Evolutionary conservation across 371 early-diverging fungal species (phyloP).

Genomic region (Mucor ambiguus): DNA sequence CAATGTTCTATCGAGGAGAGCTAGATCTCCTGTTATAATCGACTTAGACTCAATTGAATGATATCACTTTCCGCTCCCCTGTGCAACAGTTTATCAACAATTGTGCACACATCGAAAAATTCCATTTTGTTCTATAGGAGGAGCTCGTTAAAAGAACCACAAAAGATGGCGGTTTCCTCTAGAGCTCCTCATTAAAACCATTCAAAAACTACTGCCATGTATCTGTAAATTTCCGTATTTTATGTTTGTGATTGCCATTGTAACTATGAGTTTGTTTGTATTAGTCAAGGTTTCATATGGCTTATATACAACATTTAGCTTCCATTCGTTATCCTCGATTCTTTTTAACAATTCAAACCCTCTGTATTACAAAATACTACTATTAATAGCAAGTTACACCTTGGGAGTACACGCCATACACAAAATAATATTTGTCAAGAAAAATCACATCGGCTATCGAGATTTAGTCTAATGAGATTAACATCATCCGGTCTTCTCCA

Average conservation of each 20-base stretch:
- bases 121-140: background rate
- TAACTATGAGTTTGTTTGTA: background rate
- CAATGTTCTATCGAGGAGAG: background rate
- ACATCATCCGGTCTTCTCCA: background rate
- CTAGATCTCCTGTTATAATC: background rate
- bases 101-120: background rate
- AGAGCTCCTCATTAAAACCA: background rate
- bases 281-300: background rate
- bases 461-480: background rate
- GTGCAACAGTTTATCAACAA: background rate
- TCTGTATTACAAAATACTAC: background rate
- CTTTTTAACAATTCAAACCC: background rate
- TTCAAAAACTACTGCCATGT: background rate
- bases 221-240: background rate
- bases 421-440: conserved; percentile 3
- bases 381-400: background rate
- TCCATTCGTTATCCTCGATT: background rate
- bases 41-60: background rate
- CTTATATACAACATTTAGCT: background rate
- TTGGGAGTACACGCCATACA: conserved; percentile 1
- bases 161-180: background rate
- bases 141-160: background rate
- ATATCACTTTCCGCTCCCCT: background rate
- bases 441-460: background rate
- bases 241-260: background rate